A percentile compares a stretch with the other conserved stretches of the same genome.
phyloP scores from a whole-genome alignment of 805 yeast genomes.

The Scheffersomyces lignosus region DNA sequence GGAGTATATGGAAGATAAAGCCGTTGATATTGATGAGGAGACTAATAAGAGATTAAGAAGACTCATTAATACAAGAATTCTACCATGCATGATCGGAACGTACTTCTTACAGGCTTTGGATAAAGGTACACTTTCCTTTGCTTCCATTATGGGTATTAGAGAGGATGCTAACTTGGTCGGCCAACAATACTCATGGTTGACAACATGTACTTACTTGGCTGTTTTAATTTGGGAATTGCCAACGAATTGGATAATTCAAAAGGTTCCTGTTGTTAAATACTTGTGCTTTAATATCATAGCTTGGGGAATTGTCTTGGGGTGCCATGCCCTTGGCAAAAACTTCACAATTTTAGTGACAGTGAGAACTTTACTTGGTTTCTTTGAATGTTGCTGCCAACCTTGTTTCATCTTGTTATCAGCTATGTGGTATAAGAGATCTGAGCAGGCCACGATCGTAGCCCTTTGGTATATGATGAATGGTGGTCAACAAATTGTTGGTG shows the following conservation, averaged over 20 bases:
- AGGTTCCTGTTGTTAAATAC: background rate
- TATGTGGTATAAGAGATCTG: conserved; percentile 32
- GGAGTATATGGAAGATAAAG: too few relatives aligned
- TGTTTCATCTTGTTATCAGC: background rate
- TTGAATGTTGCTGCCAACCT: too few relatives aligned
- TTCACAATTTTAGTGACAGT: too few relatives aligned
- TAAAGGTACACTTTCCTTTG: conserved; percentile 39
- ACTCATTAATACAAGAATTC: conserved; percentile 22
- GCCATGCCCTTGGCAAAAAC: too few relatives aligned
- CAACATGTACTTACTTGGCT: background rate
- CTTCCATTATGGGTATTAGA: conserved; percentile 39
- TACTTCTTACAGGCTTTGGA: conserved; percentile 35
- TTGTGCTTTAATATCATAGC: background rate
- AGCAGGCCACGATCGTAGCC: conserved; percentile 24
- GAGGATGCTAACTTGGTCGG: conserved; percentile 36
- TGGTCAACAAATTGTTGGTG: conserved; percentile 27
- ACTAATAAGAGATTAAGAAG: conserved; percentile 15
- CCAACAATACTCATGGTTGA: conserved; percentile 4
- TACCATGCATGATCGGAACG: conserved; percentile 26
- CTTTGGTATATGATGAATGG: conserved; percentile 31
- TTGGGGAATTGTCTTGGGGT: background rate
- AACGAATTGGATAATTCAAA: background rate
- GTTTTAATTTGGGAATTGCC: background rate
- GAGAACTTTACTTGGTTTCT: too few relatives aligned
- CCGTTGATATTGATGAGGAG: conserved; percentile 16